Percentiles rank a stretch among this genome's conserved stretches.
Conservation (phyloP, 2,329 filamentous ascomycete species). For the Phaeosphaeriaceae sp. region DNA sequence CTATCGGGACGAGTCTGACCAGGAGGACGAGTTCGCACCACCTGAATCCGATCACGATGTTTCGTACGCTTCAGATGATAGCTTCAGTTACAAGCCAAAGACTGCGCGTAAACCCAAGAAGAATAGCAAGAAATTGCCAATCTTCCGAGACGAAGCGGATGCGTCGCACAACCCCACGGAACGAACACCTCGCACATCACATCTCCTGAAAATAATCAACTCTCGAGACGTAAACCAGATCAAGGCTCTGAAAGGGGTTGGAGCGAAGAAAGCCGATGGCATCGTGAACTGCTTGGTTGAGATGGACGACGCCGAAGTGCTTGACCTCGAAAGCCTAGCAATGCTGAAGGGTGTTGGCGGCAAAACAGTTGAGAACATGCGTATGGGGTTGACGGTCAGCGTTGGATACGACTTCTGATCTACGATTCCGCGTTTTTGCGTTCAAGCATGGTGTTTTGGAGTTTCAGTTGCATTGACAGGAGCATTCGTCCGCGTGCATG, state of each 20-base stretch:
- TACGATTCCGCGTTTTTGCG: conserved; percentile 6
- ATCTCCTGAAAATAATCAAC: conserved; percentile 75
- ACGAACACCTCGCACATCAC: conserved; percentile 65
- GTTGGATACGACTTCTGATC: conserved; percentile 33
- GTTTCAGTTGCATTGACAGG: background rate
- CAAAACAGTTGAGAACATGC: conserved; percentile 61
- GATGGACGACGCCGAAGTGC: conserved; percentile 52
- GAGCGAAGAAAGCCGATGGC: conserved; percentile 71
- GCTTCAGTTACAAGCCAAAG: conserved; percentile 49
- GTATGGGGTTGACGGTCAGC: conserved; percentile 44
- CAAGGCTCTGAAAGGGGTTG: conserved; percentile 72
- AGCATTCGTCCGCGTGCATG: conserved; percentile 5
- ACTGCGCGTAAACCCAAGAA: conserved; percentile 41
- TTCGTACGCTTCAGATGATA: conserved; percentile 47
- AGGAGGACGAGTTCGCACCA: conserved; percentile 55
- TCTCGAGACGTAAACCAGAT: conserved; percentile 72
- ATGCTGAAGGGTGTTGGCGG: conserved; percentile 57
- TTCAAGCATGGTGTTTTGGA: conserved; percentile 31
- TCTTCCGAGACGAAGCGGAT: conserved; percentile 45
- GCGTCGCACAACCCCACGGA: conserved; percentile 18
- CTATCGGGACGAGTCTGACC: conserved; percentile 23
- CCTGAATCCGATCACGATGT: conserved; percentile 47
- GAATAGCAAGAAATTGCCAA: conserved; percentile 41
- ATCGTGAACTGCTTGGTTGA: conserved; percentile 58
- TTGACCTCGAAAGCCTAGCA: conserved; percentile 52